Base-by-base conservation (phyloP, 2,329 filamentous ascomycete genomes). In the Taxawa tesnikishii region DNA sequence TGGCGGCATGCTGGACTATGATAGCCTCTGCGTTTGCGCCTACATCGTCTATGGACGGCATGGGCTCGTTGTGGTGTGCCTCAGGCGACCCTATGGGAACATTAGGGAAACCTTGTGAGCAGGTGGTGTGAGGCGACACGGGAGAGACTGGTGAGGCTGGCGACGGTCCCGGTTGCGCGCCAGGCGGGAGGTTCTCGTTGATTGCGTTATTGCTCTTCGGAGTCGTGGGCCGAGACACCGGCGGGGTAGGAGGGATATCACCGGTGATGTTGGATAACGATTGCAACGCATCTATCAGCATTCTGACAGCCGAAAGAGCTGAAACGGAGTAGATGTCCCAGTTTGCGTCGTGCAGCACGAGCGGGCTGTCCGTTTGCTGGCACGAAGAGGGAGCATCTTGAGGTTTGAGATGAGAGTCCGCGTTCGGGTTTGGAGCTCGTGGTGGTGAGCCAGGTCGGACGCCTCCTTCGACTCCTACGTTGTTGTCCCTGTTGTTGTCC, bases 191-290 rank as follows among this genome's bases (percentile, higher is more conserved):
- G 16, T 26, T 29, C 10, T 26, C 10, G 9, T 26, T 29, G 18
- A 29, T 19, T 18, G 30, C 26, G 5, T 29, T 32, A 50, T 76
- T 77, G 47, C 77, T 73, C 49, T 75, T 65, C 14, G 79, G 75
- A n/a, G 75, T 69, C 3, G 67, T 68, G 0, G 73, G 72, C 15
- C 67, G 68, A 32, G 67, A 68, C 2, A 77, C 69, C 4, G 80
- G 79, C 34, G 79, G 82, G n/a, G 79, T 90, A 11, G 79, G 80
- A 14, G 82, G 83, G 9, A 90, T 66, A 48, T 93, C 83, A 49
- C 82, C 80, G 2, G 79, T 83, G 37, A 78, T 65, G 40, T 70
- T 69, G 16, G 84, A 78, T 31, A 90, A 66, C 4, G 73, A 67
- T 46, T 60, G 50, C 11, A 65, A 48, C 9, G 57, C 54, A 24